Conservation (phyloP, 2,329 filamentous ascomycete genomes). For the Cercospora sp. region DNA sequence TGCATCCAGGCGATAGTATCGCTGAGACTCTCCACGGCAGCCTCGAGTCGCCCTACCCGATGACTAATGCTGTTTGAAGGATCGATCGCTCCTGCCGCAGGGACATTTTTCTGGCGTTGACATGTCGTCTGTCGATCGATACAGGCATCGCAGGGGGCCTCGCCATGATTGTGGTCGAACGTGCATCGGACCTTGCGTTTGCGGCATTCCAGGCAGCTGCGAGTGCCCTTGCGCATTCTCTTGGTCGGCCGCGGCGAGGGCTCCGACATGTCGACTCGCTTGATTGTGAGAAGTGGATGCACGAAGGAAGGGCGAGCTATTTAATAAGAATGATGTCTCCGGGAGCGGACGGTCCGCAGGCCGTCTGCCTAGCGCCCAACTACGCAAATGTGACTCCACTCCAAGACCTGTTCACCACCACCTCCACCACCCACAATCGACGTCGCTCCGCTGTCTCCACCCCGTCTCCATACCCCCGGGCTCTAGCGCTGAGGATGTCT, state of each 20-base stretch:
- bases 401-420: not conserved
- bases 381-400: not conserved
- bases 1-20: not conserved
- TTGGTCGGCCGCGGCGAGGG: conserved; percentile 8
- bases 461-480: not conserved
- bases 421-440: not conserved
- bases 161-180: not conserved
- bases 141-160: not conserved
- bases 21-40: not conserved
- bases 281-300: conserved; percentile 25
- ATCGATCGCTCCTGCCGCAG: not conserved
- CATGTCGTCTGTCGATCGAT: not conserved
- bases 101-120: not conserved
- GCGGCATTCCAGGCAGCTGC: conserved; percentile 35
- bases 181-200: not conserved
- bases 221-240: conserved; percentile 35
- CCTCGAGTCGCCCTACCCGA: not conserved
- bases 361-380: not conserved
- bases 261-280: not conserved
- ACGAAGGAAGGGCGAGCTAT: not conserved
- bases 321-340: not conserved
- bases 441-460: not conserved
- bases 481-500: not conserved
- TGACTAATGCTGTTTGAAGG: not conserved
- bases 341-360: not conserved